Base-by-base conservation (phyloP, 1,284 basidiomycete species). In the Pascua sp. region DNA sequence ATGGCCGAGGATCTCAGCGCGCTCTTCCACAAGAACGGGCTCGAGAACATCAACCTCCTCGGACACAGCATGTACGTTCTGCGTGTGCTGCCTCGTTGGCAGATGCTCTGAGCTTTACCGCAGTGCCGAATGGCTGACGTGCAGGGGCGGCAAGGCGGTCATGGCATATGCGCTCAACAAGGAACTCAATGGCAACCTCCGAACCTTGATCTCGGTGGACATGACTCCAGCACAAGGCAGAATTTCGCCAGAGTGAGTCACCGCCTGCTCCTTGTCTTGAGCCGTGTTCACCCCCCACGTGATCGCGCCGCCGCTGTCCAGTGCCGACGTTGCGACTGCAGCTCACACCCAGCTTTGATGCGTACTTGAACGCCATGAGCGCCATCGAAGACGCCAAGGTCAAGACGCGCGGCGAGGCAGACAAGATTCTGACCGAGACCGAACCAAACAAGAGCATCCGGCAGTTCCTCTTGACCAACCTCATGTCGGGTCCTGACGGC, bases 381-480 rank as follows among this genome's bases (percentile, higher is more conserved):
- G 75, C 77, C 36, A 76, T 83, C n/a, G 76, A 81, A 42, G 59
- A 68, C 2, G 75, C 77, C 0, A 58, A 73, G 2, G 79, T 81
- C 37, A 65, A 63, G 17, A 73, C 71, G 1, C 79, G 81, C 45
- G 66, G 73, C 16, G 79, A 82, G 51, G 82, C 81, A 1, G 82
- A 84, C 61, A 70, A 76, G 59, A 76, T 83, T 5, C 65, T 84
- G 17, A 55, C 76, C 37, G 69, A 77, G 44, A 72, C 71, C 24
- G 82, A 83, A 65, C 69, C 71, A 32, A 32, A 32, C 24, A 32
- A 32, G 24, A 63, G 77, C 5, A 78, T 81, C 3, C 78, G 82
- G 4, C 81, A 82, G 65, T 84, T 83, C 73, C 76, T 84, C 15
- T 72, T 84, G n/a, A 84, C 82, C 17, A 84, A 84, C 70, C 75